Base-by-base conservation (phyloP, 1,284 basidiomycete species). In the Leccinum pachyderme region DNA sequence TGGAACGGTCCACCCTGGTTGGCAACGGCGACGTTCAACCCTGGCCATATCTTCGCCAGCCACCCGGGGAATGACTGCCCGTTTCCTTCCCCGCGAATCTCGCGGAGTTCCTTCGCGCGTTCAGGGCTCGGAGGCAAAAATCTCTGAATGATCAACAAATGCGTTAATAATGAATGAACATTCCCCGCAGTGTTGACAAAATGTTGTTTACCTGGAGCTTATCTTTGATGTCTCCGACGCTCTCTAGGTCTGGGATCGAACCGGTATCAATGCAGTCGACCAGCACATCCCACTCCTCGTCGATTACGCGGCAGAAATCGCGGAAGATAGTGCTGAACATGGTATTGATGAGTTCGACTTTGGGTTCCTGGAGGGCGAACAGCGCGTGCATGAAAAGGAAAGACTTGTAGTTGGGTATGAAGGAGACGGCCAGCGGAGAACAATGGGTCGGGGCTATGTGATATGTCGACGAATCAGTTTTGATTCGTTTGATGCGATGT, bases 1-100 rank as follows among this genome's bases (percentile, higher is more conserved):
- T 52, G 57, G 51, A 67, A 68, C n/a, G 56, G 56, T 7, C 58
- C 66, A 7, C 68, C 64, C 13, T 60, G 67, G 28, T 63, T 70
- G 32, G 64, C 64, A 8, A 59, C n/a, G 2, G 59, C 49, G 8
- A 49, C 54, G 1, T 47, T 53, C 22, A 68, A 24, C 4, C 46
- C 49, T 6, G 58, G 62, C 64, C 66, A 67, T 7, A 65, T 50
- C 43, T 53, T 63, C 15, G 54, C 59, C 5, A 66, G 46, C 58
- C 58, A 66, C 15, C 60, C 62, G 1, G 53, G 48, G 0, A 55
- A 53, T 1, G 56, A 45, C 13, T 27, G 43, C 3, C 8, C 43
- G 4, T 25, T 15, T 0, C 24, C 18, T 6, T 51, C 22, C 5
- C 33, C 45, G 0, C 48, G 54, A 32, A 63, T 41, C 7, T 49